phyloP scores from a whole-genome alignment of 805 yeast species.

The Kazachstania psychrophila region DNA sequence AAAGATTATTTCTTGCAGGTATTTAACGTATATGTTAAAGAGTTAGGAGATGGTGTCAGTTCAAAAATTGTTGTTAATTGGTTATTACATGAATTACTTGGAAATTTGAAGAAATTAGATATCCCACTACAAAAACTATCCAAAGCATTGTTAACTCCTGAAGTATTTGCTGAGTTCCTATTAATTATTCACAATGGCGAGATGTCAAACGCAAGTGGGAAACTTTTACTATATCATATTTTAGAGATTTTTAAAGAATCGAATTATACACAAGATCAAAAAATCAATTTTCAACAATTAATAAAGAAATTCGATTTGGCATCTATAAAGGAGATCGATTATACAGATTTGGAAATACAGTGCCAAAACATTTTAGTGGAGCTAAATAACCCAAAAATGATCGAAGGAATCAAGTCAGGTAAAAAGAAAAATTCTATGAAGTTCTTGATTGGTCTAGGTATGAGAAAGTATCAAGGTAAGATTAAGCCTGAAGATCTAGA shows the following conservation, averaged over 20 bases:
- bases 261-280: slow-evolving; percentile 3
- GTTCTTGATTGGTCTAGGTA: slow-evolving; percentile 73
- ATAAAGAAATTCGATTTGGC: slow-evolving; percentile 47
- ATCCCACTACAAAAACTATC: slow-evolving; percentile 25
- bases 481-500: slow-evolving; percentile 32
- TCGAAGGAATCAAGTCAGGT: slow-evolving; percentile 46
- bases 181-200: slow-evolving; percentile 36
- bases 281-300: slow-evolving; percentile 32
- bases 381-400: slow-evolving; percentile 41
- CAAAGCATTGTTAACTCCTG: slow-evolving; percentile 30
- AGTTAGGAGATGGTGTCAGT: slow-evolving; percentile 20
- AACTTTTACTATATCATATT: slow-evolving; percentile 52
- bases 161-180: slow-evolving; percentile 47
- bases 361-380: slow-evolving; percentile 39
- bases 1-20: slow-evolving; percentile 42
- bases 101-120: slow-evolving; percentile 49
- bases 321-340: slow-evolving; percentile 26
- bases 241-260: slow-evolving; percentile 40
- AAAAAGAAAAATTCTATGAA: slow-evolving; percentile 58
- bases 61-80: slow-evolving; percentile 55
- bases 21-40: slow-evolving; percentile 28
- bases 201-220: slow-evolving; percentile 62
- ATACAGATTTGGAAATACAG: slow-evolving; percentile 30
- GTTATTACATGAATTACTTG: slow-evolving; percentile 74
- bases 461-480: slow-evolving; percentile 67